These are phyloP conservation scores for Umbilicus rupestris DNA, from an alignment of 164 flowering plant species.

Conservation along the genomic window DNA sequence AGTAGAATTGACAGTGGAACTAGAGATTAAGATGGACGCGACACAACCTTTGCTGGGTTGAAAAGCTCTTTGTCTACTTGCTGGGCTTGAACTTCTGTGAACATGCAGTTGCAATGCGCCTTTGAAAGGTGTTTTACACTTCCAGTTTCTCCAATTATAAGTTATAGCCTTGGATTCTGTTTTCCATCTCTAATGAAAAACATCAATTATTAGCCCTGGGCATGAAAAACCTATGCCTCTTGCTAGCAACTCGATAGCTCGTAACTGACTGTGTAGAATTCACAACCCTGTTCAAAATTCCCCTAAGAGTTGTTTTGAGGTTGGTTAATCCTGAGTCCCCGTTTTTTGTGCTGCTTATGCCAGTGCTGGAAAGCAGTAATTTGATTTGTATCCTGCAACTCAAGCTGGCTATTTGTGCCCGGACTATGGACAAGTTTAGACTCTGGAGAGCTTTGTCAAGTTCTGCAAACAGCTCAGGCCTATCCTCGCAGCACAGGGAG, in stretches of 20 bases:
- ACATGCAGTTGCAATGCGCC: too few relatives aligned
- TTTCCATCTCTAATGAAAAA: background rate
- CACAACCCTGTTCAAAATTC: constrained; percentile 26
- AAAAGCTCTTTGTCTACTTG: too few relatives aligned
- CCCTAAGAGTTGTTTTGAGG: constrained; percentile 30
- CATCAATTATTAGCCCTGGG: constrained; percentile 13
- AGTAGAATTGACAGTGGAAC: too few relatives aligned
- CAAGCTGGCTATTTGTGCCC: constrained; percentile 55
- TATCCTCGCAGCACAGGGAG: constrained; percentile 69
- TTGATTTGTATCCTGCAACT: constrained; percentile 48
- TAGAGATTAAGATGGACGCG: too few relatives aligned
- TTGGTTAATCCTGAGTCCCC: constrained; percentile 10
- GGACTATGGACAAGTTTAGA: constrained; percentile 33
- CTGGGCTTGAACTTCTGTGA: too few relatives aligned
- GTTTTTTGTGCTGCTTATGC: background rate
- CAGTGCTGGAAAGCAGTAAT: constrained; percentile 23
- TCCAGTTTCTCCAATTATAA: background rate
- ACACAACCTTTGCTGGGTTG: too few relatives aligned
- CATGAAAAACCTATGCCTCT: constrained; percentile 51
- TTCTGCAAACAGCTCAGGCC: constrained; percentile 54
- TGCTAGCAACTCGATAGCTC: constrained; percentile 35
- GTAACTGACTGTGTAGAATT: constrained; percentile 20
- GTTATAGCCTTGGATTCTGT: background rate
- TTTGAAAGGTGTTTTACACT: too few relatives aligned
- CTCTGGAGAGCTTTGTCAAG: constrained; percentile 42